Conservation (phyloP, 441 rosid species). For the Brassica balearica region DNA sequence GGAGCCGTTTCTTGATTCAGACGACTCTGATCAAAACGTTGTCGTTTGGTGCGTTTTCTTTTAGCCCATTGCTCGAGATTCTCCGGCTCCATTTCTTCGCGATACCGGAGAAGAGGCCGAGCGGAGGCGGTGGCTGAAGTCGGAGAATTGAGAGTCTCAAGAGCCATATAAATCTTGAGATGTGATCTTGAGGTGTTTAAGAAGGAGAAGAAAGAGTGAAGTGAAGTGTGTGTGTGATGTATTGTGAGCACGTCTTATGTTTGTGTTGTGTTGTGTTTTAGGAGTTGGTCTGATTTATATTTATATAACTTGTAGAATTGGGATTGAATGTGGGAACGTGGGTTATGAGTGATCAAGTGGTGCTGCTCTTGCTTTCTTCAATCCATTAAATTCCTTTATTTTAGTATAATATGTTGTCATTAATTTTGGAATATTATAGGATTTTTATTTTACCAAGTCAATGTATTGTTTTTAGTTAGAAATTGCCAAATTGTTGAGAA, state of each 20-base stretch:
- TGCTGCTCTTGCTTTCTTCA: conserved; percentile 46
- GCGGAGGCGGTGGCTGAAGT: conserved; percentile 36
- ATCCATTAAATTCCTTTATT: conserved; percentile 38
- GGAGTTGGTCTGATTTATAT: conserved; percentile 29
- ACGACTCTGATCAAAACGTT: conserved; percentile 43
- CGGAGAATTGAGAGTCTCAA: conserved; percentile 44
- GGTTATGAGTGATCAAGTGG: conserved; percentile 50
- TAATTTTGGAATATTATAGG: conserved; percentile 16
- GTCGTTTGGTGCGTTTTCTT: conserved; percentile 48
- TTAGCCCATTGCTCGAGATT: conserved; percentile 47
- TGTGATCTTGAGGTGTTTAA: conserved; percentile 16
- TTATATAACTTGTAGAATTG: conserved; percentile 32
- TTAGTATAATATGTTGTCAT: conserved; percentile 34
- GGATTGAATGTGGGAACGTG: conserved; percentile 48
- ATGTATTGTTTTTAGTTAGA: conserved; percentile 28
- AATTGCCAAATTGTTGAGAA: background rate
- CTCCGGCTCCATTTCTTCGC: conserved; percentile 44
- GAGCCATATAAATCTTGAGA: conserved; percentile 37
- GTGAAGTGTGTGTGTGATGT: conserved; percentile 30
- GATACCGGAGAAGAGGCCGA: conserved; percentile 39
- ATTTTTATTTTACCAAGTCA: conserved; percentile 31
- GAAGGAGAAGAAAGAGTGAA: conserved; percentile 36
- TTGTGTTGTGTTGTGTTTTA: conserved; percentile 32
- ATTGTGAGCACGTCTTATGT: conserved; percentile 44
- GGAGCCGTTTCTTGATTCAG: conserved; percentile 41